Conservation (phyloP, 805 yeast genomes). For the Nakazawaea pomicola region DNA sequence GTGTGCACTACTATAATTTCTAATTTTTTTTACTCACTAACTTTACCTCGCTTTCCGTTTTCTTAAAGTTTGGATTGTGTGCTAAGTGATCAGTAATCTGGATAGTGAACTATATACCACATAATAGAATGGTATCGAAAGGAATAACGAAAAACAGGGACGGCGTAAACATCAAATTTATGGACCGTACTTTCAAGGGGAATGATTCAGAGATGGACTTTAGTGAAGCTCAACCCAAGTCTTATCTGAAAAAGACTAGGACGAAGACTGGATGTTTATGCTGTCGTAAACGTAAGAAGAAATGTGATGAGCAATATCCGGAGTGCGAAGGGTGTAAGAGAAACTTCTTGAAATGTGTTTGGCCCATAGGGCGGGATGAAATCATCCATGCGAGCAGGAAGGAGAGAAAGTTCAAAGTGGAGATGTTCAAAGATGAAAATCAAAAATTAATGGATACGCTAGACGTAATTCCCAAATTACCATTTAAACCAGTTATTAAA, state of each 20-base stretch:
- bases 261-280: slow-evolving; percentile 12
- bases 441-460: neutral
- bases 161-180: too few species aligned
- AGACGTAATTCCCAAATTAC: neutral
- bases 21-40: neutral
- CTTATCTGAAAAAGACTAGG: slow-evolving; percentile 4
- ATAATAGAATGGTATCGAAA: too few species aligned
- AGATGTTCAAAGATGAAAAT: neutral
- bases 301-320: slow-evolving; percentile 13
- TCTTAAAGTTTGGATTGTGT: too few species aligned
- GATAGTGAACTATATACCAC: too few species aligned
- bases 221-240: too few species aligned
- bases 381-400: neutral
- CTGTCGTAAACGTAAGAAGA: slow-evolving; percentile 10
- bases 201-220: too few species aligned
- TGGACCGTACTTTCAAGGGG: too few species aligned
- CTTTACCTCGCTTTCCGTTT: too few species aligned
- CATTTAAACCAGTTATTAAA: neutral
- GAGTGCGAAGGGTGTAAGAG: slow-evolving; percentile 19
- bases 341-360: slow-evolving; percentile 23
- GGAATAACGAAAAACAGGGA: too few species aligned
- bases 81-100: too few species aligned
- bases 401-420: neutral
- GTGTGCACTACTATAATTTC: neutral
- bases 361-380: slow-evolving; percentile 19